Base-by-base conservation (phyloP, 1,139 yeast species). In the Blastobotrys indianensis region DNA sequence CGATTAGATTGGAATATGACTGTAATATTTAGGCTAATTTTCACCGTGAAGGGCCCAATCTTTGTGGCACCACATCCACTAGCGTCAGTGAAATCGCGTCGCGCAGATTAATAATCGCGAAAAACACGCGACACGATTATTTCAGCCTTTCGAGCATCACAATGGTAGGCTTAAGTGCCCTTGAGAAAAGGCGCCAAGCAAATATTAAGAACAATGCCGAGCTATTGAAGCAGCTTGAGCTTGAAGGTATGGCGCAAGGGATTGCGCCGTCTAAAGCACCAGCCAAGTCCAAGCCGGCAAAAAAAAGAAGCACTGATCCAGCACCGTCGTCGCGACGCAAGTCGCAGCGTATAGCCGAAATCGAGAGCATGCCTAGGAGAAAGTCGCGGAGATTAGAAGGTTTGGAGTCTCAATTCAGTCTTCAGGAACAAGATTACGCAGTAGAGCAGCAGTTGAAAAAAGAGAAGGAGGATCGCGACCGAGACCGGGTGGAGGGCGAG, bases 371-470 rank as follows among this genome's bases (percentile, higher is more conserved):
- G 25, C 65, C 67, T 1, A 50, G 60, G 16, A 54, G 69, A 12
- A 58, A 57, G 42, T 65, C 69, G 13, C 58, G 68, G 3, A 55
- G 70, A 8, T 48, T 67, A 6, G 63, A 60, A 13, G 71, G 70
- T 4, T 47, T 59, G 16, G 55, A 62, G 25, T 57, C 61, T 13
- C 67, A 64, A 25, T 51, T 50, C 9, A 56, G 56, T 15, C 42
- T 47, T 29, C 53, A 40, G 41, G 62, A 58, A 46, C 49, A 53
- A 28, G 52, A 52, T 38, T 30, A 54, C 29, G 49, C 52, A 38
- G 48, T 39, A 43, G 51, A 50, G 45, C 44, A 43, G 66, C 9
- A 62, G 70, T 10, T 66, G 73, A 3, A 58, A 58, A 49, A 73
- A 68, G 50, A 54, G 37, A 49, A 45, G 29, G 49, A 46, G 35